These are phyloP conservation scores for Penstemon eatonii DNA, from an alignment of 257 asterid genomes.

Conservation along the genomic window DNA sequence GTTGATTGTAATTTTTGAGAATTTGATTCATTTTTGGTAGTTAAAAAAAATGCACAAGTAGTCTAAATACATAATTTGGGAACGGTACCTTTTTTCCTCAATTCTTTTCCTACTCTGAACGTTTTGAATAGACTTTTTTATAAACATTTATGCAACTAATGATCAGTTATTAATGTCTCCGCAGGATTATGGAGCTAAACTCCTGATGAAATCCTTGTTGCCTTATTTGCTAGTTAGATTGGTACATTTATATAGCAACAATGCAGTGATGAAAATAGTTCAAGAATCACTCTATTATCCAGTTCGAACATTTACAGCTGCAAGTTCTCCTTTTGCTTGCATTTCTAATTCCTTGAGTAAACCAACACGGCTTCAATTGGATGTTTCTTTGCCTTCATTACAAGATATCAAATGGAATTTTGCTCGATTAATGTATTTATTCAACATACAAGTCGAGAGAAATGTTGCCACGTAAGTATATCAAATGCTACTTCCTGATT, in stretches of 20 bases:
- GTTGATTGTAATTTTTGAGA: neutral
- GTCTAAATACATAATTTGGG: neutral
- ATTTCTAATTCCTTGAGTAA: slow-evolving; percentile 72
- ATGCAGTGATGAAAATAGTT: slow-evolving; percentile 38
- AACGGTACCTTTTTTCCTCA: neutral
- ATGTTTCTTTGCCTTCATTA: slow-evolving; percentile 73
- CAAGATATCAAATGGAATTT: slow-evolving; percentile 77
- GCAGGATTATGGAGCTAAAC: slow-evolving; percentile 61
- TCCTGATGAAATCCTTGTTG: slow-evolving; percentile 51
- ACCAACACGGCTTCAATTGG: slow-evolving; percentile 90
- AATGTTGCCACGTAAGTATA: slow-evolving; percentile 87
- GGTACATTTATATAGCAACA: slow-evolving; percentile 37
- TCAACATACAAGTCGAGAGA: slow-evolving; percentile 90
- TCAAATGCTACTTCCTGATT: slow-evolving; percentile 23
- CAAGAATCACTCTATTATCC: slow-evolving; percentile 44
- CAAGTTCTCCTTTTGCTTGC: slow-evolving; percentile 74
- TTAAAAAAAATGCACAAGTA: neutral
- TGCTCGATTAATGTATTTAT: slow-evolving; percentile 75
- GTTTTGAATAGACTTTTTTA: neutral
- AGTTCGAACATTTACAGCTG: slow-evolving; percentile 49
- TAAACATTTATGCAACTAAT: slow-evolving; percentile 23
- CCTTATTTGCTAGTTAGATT: slow-evolving; percentile 50
- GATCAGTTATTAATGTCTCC: slow-evolving; percentile 27
- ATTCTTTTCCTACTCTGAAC: neutral
- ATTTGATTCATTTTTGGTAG: neutral